phyloP scores from a whole-genome alignment of 441 rosid species.

The Pelargonium fulgidum region DNA sequence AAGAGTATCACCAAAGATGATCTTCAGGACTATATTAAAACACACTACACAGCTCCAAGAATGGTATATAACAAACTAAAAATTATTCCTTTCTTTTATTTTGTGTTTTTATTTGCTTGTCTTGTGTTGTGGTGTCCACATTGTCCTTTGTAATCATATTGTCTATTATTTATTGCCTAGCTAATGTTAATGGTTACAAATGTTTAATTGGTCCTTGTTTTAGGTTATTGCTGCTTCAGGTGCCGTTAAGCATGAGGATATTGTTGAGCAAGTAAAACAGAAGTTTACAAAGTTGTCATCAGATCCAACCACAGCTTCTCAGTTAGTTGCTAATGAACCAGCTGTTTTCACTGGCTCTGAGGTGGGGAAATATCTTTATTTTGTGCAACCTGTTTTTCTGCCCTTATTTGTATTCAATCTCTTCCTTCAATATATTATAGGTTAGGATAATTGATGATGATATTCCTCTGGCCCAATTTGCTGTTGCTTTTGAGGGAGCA shows the following conservation, averaged over 20 bases:
- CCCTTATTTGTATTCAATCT: neutral
- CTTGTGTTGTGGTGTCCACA: neutral
- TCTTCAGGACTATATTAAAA: constrained; percentile 75
- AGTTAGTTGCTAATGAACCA: constrained; percentile 76
- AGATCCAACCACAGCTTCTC: constrained; percentile 80
- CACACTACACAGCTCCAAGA: constrained; percentile 99
- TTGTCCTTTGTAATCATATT: neutral
- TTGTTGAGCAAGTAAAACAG: constrained; percentile 82
- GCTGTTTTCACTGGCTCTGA: constrained; percentile 91
- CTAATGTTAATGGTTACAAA: too few relatives aligned
- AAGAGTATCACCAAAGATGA: constrained; percentile 68
- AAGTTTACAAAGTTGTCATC: constrained; percentile 71
- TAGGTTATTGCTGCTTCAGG: constrained; percentile 95
- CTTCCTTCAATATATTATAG: constrained; percentile 17
- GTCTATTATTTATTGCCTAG: neutral
- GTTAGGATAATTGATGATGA: constrained; percentile 92
- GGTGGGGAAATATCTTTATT: constrained; percentile 39
- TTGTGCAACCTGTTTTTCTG: constrained; percentile 7
- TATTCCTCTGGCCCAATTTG: constrained; percentile 93
- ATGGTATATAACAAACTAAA: constrained; percentile 36
- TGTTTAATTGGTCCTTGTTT: constrained; percentile 15
- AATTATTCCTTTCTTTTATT: too few relatives aligned
- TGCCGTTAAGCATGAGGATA: constrained; percentile 94
- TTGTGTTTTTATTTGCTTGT: neutral
- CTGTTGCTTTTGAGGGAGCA: constrained; percentile 93